Conservation (phyloP, 768 basidiomycete genomes). For the Tricholoma hemisulphureum region DNA sequence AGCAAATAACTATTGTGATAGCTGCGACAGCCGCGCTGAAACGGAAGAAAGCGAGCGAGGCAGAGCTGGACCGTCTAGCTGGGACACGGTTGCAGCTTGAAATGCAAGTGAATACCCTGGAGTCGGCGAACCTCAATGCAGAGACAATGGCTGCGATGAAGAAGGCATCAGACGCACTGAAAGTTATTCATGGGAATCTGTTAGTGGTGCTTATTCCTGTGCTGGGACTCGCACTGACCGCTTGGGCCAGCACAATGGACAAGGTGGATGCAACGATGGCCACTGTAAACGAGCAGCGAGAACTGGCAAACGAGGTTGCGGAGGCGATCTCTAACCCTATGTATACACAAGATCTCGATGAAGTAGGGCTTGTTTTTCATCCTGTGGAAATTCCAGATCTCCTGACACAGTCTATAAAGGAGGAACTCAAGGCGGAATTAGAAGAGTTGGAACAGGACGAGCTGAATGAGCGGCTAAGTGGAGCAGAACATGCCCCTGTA, state of each 20-base stretch:
- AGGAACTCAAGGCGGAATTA: slow-evolving; percentile 75
- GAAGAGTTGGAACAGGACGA: slow-evolving; percentile 87
- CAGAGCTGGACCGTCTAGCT: slow-evolving; percentile 80
- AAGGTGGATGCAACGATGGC: slow-evolving; percentile 92
- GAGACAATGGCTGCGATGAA: slow-evolving; percentile 98
- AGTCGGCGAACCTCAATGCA: slow-evolving; percentile 95
- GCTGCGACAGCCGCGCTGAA: slow-evolving; percentile 88
- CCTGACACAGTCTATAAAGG: slow-evolving; percentile 42
- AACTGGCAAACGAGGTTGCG: slow-evolving; percentile 89
- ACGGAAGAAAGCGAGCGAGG: slow-evolving; percentile 89
- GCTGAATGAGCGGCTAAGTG: slow-evolving; percentile 79
- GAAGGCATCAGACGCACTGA: slow-evolving; percentile 87
- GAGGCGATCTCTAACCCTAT: slow-evolving; percentile 79
- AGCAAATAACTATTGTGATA: slow-evolving; percentile 30
- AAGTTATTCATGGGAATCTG: slow-evolving; percentile 87
- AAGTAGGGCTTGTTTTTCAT: slow-evolving; percentile 45
- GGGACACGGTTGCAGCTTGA: slow-evolving; percentile 90
- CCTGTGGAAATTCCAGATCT: background rate
- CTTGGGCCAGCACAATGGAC: slow-evolving; percentile 62
- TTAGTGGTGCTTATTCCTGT: slow-evolving; percentile 41
- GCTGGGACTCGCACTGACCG: background rate
- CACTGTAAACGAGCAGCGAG: slow-evolving; percentile 84
- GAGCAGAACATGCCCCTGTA: slow-evolving; percentile 86
- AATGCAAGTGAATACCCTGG: slow-evolving; percentile 94
- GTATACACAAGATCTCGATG: slow-evolving; percentile 61